A percentile compares a stretch with the other conserved stretches of the same genome.
Evolutionary conservation across 2,329 filamentous ascomycete genomes (phyloP).

Genomic region (Domatiomyces globalis): DNA sequence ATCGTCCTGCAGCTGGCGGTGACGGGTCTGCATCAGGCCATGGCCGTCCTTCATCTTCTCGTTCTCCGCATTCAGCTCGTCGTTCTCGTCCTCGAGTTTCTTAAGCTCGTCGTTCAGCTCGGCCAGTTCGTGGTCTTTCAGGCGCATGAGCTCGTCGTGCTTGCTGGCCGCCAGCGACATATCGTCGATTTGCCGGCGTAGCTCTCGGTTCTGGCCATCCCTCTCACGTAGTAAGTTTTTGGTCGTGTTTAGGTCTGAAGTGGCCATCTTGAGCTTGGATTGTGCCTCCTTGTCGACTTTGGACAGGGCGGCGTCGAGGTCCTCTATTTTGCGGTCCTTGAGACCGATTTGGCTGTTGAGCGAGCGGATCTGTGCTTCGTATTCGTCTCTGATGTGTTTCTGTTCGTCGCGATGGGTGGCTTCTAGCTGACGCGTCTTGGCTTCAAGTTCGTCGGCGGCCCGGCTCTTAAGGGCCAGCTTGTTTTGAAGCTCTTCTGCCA

Average conservation of each 20-base stretch:
- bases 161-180: slow-evolving; percentile 83
- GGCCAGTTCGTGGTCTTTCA: slow-evolving; percentile 85
- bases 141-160: slow-evolving; percentile 83
- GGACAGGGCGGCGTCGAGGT: slow-evolving; percentile 70
- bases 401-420: slow-evolving; percentile 8
- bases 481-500: slow-evolving; percentile 12
- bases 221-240: slow-evolving; percentile 65
- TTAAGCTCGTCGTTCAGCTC: slow-evolving; percentile 74
- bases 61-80: slow-evolving; percentile 65
- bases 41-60: slow-evolving; percentile 58
- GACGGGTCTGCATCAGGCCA: slow-evolving; percentile 58
- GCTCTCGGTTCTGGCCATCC: slow-evolving; percentile 62
- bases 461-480: slow-evolving; percentile 7
- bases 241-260: slow-evolving; percentile 63
- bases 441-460: slow-evolving; percentile 4
- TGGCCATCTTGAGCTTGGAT: slow-evolving; percentile 61
- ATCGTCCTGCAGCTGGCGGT: slow-evolving; percentile 77
- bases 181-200: slow-evolving; percentile 73
- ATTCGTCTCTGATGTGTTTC: slow-evolving; percentile 12
- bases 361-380: slow-evolving; percentile 58
- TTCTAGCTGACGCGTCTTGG: background rate
- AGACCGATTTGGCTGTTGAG: slow-evolving; percentile 77
- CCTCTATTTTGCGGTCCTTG: slow-evolving; percentile 79
- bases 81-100: slow-evolving; percentile 67
- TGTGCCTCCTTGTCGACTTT: slow-evolving; percentile 81